Conservation (phyloP, 805 yeast genomes). For the Yarrowia osloensis region DNA sequence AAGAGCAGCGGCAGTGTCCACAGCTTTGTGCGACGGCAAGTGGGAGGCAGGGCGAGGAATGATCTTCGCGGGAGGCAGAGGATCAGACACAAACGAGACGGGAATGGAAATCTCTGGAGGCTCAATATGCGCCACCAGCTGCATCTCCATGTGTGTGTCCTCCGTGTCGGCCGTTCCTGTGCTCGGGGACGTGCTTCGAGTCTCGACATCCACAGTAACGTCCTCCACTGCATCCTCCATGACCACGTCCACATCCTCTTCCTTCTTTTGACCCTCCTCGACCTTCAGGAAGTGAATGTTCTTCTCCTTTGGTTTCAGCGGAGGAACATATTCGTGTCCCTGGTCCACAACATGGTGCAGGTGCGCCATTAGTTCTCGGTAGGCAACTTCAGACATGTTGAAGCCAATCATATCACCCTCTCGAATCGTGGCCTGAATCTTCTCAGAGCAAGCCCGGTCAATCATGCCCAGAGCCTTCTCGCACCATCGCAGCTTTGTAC, state of each 20-base stretch:
- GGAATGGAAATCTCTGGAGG: constrained; percentile 2
- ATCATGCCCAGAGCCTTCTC: constrained; percentile 35
- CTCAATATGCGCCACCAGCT: not conserved
- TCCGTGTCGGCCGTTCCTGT: not conserved
- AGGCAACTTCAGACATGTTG: constrained; percentile 25
- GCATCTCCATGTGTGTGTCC: not conserved
- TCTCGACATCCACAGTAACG: not conserved
- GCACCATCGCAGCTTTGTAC: constrained; percentile 48
- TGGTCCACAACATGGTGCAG: not conserved
- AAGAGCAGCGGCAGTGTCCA: constrained; percentile 19
- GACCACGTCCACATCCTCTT: not conserved
- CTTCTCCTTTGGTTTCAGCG: not conserved
- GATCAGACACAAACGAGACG: not conserved
- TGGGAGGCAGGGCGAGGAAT: not conserved
- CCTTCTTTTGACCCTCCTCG: not conserved
- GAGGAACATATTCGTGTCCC: constrained; percentile 10
- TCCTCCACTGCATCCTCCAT: not conserved
- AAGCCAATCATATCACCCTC: constrained; percentile 25
- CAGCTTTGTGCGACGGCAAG: not conserved
- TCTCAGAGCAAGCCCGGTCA: not conserved
- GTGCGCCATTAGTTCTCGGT: constrained; percentile 2
- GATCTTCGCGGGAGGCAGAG: not conserved
- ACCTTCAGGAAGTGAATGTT: not conserved
- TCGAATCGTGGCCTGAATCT: not conserved
- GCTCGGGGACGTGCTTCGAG: not conserved